Base-by-base conservation (phyloP, 768 basidiomycete species). In the Boletus edulis region DNA sequence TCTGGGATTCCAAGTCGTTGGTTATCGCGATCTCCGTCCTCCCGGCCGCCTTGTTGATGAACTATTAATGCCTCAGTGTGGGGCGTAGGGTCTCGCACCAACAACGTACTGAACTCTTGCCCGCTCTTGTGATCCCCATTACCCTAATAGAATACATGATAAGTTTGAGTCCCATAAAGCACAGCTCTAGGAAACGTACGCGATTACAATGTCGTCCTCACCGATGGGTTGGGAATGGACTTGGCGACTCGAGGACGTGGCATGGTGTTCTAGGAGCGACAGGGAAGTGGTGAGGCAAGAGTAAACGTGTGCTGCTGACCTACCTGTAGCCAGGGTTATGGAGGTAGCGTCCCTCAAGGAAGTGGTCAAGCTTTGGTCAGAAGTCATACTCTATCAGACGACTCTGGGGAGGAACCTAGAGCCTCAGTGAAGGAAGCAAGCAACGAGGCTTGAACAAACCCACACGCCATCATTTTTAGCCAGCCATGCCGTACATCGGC, bases 81-180 rank as follows among this genome's bases (percentile, higher is more conserved):
- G 15, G 37, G 6, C 2, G 7, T 39, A 14, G 22, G 17, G 3
- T 49, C 5, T 24, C 10, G 17, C 8, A 3, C 3, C 5, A 10
- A 45, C 15, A 15, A 60, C 62, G 56, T 44, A 60, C 62, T 7
- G 62, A 63, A 43, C 62, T 62, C 39, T 63, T 62, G 1, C 61
- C 61, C 3, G 39, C 38, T 3, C 61, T 57, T 7, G 62, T 63
- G 14, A 46, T 39, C 3, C 62, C 62, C 62, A 62, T 62, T 14
- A 62, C 52, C 17, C 62, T 62, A 31, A 45, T 15, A 20, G 40
- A 27, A 46, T 17, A 14, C 2, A 5, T n/a, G 15, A 27, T 24
- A 24, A 24, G 24, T 24, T 24, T 20, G 13, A 56, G 39, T 13
- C 11, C 37, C 17, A 44, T 22, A 9, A 31, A 46, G n/a, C 13